Evolutionary conservation across 345 rosid genomes (phyloP), one percentile per base, ranked within the genome.

Genomic region (Gossypium thurberi): DNA sequence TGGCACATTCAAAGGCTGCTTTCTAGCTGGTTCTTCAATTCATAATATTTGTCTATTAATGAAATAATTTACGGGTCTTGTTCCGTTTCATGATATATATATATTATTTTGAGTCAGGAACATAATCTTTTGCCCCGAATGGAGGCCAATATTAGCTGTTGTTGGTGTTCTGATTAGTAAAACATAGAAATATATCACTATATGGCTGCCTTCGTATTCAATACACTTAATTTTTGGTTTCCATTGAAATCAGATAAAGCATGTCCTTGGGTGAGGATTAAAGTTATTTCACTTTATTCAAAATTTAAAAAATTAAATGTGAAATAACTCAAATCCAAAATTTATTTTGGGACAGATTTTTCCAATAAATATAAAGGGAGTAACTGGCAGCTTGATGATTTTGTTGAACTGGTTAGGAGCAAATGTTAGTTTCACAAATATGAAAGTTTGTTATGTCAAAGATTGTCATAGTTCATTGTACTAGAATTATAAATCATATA

Each of bases 401-500:
- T 61, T 94, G 26, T 97, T 94, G 82, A 92, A 90, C 46, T 94
- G 97, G 98, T 65, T 85, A 11, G 97, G 97, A 50, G 97, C 98
- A 33, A 33, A 33, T 33, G 1, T 33, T 33, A 33, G 40, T 4
- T 33, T 33, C 40, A 33, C 40, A 33, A 33, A 33, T 33, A 33
- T 33, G 37, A 33, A 33, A 33, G 37, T 33, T 33, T 33, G 40
- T 33, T 33, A 33, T 33, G 40, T 33, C 40, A 33, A 33, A 5
- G 40, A 33, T 4, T 33, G 40, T 33, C 40, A 4, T 33, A 33
- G 40, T 4, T 5, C 6, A 33, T 33, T 33, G 40, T 4, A 5
- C 6, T 33, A 33, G 40, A 33, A 33, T 33, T 33, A 33, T 33
- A 33, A 33, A 33, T 33, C 6, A 33, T 33, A 33, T 33, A 4